Evolutionary conservation across 2,329 filamentous ascomycete genomes (phyloP).

Genomic region (Paecilomyces niveus): DNA sequence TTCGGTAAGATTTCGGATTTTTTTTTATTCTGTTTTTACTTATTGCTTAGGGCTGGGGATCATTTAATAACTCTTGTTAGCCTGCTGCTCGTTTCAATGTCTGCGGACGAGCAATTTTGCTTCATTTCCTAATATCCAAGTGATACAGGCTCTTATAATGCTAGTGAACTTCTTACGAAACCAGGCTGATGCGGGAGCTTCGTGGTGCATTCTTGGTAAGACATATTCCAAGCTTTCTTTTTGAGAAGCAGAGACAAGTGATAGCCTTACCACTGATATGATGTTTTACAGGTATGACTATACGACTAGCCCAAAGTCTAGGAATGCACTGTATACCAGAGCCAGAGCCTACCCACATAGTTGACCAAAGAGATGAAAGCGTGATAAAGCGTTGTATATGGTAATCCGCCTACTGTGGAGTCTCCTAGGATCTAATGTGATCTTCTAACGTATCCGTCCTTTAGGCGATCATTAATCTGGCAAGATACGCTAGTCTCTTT

Average conservation of each 20-base stretch:
- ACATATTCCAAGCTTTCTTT: too few species aligned
- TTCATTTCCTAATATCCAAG: background rate
- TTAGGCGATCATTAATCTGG: background rate
- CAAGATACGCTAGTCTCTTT: background rate
- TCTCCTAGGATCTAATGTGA: too few species aligned
- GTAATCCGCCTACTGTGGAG: too few species aligned
- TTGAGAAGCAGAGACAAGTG: background rate
- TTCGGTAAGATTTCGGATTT: background rate
- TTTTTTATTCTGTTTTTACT: background rate
- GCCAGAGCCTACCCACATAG: background rate
- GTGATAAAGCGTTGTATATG: background rate
- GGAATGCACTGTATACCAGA: background rate
- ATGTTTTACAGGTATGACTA: background rate
- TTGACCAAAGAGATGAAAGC: background rate
- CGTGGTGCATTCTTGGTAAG: background rate
- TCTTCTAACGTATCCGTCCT: background rate
- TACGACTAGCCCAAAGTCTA: background rate
- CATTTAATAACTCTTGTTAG: background rate
- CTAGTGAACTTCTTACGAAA: background rate
- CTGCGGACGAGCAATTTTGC: background rate
- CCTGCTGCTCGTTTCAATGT: background rate
- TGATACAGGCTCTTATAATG: background rate
- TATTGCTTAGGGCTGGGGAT: background rate
- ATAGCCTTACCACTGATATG: background rate
- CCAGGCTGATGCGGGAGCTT: background rate